Conservation (phyloP, 208 protist genomes). For the Jaenimonas drosophilae region DNA sequence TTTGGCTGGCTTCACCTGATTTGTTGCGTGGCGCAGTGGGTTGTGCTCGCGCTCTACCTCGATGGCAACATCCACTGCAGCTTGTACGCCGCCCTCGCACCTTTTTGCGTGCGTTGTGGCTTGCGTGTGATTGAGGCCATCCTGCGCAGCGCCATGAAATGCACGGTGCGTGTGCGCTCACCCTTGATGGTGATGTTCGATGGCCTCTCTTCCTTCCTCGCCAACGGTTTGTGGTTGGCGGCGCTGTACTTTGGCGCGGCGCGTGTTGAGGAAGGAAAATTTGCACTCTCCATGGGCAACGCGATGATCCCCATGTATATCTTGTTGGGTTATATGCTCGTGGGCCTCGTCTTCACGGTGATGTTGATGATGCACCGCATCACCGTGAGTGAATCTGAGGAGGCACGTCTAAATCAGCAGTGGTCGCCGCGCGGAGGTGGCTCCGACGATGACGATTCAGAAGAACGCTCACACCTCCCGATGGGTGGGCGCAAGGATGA, state of each 20-base stretch:
- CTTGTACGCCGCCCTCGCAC: conserved; percentile 76
- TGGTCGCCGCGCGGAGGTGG: conserved; percentile 35
- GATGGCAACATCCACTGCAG: conserved; percentile 33
- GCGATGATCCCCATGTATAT: conserved; percentile 77
- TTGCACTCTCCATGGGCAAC: conserved; percentile 17
- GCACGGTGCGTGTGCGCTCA: conserved; percentile 53
- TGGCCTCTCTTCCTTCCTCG: conserved; percentile 74
- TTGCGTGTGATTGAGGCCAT: conserved; percentile 66
- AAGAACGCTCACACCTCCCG: too few species aligned
- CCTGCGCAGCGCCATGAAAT: conserved; percentile 63
- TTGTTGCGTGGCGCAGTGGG: conserved; percentile 68
- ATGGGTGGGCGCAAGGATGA: too few species aligned
- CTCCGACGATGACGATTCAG: neutral
- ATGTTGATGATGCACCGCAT: conserved; percentile 32
- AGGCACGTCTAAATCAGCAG: conserved; percentile 21
- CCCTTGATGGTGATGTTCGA: conserved; percentile 62
- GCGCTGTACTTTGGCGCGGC: conserved; percentile 79
- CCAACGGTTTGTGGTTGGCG: conserved; percentile 63
- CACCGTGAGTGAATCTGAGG: conserved; percentile 13
- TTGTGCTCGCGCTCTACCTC: conserved; percentile 58
- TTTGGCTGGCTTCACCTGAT: conserved; percentile 52
- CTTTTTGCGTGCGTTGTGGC: conserved; percentile 43
- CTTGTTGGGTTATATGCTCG: conserved; percentile 52
- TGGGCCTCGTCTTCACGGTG: conserved; percentile 50
- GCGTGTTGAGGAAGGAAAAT: conserved; percentile 44